Conservation (phyloP, 495 filamentous ascomycete genomes). For the Neurospora hispaniola region DNA sequence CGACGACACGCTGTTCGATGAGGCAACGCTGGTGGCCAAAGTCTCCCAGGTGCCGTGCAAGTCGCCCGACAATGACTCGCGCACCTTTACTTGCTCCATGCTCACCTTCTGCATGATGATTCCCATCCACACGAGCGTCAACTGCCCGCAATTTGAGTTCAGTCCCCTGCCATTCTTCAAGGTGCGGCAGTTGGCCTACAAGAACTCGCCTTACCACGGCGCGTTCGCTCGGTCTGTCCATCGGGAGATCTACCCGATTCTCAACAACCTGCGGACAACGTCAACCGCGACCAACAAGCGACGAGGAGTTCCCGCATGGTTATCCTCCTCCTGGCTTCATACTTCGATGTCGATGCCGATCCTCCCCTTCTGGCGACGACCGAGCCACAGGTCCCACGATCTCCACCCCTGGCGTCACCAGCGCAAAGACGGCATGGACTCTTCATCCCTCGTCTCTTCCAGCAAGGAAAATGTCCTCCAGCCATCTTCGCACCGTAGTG, state of each 20-base stretch:
- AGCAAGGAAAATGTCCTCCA: conserved; percentile 9
- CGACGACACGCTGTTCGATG: conserved; percentile 32
- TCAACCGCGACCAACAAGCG: conserved; percentile 13
- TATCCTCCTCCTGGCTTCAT: conserved; percentile 2
- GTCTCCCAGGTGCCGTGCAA: conserved; percentile 32
- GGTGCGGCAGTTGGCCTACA: conserved; percentile 35
- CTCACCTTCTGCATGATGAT: conserved; percentile 35
- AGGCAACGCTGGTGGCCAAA: conserved; percentile 29
- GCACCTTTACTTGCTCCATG: conserved; percentile 24
- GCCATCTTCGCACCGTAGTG: conserved; percentile 8
- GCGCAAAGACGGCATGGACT: background rate
- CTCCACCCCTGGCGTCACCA: background rate
- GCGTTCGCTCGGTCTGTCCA: conserved; percentile 35
- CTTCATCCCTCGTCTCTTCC: conserved; percentile 1
- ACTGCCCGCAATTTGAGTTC: conserved; percentile 28
- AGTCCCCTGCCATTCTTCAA: conserved; percentile 41
- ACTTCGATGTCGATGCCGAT: background rate
- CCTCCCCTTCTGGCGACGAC: conserved; percentile 1
- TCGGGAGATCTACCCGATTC: conserved; percentile 32
- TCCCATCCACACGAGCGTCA: conserved; percentile 29
- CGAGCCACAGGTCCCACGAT: background rate
- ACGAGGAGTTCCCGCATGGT: background rate
- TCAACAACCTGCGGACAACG: conserved; percentile 26
- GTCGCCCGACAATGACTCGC: conserved; percentile 9
- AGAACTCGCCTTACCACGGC: conserved; percentile 30